A percentile compares a stretch with the other conserved stretches of the same genome.
phyloP scores from a whole-genome alignment of 179 eudicot species.

The Monotropa hypopitys region DNA sequence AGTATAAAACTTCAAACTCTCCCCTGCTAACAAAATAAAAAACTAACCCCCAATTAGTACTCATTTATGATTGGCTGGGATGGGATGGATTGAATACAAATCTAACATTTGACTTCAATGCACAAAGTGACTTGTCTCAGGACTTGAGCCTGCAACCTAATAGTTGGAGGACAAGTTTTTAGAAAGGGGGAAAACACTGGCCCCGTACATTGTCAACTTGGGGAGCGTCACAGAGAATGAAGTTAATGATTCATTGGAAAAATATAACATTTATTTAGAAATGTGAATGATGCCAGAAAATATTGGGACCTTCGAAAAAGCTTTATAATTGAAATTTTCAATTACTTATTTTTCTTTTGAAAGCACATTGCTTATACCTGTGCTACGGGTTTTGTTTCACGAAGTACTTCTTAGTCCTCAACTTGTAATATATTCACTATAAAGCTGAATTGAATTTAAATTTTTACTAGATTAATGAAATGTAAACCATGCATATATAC shows the following conservation, averaged over 20 bases:
- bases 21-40: neutral
- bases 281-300: neutral
- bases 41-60: no score
- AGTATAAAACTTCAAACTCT: neutral
- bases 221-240: neutral
- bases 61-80: no score
- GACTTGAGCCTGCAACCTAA: no score
- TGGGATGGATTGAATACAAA: no score
- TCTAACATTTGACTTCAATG: no score
- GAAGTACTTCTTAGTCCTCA: neutral
- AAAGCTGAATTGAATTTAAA: neutral
- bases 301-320: neutral
- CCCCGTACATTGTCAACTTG: neutral
- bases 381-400: neutral
- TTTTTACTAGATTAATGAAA: neutral
- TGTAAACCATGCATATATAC: constrained; percentile 6
- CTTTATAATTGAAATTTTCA: neutral
- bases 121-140: no score
- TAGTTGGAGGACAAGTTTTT: no score
- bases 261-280: neutral
- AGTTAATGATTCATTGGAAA: neutral
- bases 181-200: neutral
- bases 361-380: neutral
- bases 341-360: neutral
- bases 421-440: neutral